phyloP scores from a whole-genome alignment of 164 flowering plant genomes.

The Tetracentron sinense region DNA sequence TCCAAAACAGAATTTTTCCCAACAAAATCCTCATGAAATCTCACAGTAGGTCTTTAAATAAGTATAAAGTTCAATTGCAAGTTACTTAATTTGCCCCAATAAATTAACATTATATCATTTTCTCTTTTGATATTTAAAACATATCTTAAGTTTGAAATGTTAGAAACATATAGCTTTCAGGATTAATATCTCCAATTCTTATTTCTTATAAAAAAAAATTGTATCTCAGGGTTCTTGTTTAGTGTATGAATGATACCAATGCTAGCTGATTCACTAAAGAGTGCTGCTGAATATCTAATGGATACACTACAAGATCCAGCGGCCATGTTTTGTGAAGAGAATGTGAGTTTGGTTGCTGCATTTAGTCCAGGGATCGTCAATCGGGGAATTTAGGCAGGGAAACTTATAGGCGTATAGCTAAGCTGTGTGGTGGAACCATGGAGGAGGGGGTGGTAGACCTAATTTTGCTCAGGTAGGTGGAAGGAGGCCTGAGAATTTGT shows the following conservation, averaged over 20 bases:
- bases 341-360: slow-evolving; percentile 87
- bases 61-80: too few relatives aligned
- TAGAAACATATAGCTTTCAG: neutral
- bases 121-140: too few relatives aligned
- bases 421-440: slow-evolving; percentile 89
- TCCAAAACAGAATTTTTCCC: too few relatives aligned
- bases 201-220: neutral
- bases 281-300: slow-evolving; percentile 77
- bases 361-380: slow-evolving; percentile 68
- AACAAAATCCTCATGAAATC: too few relatives aligned
- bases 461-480: slow-evolving; percentile 99
- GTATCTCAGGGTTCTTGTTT: slow-evolving; percentile 68
- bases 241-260: slow-evolving; percentile 80
- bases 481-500: slow-evolving; percentile 77
- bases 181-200: neutral
- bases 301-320: slow-evolving; percentile 67
- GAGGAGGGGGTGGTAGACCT: slow-evolving; percentile 96
- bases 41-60: too few relatives aligned
- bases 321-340: slow-evolving; percentile 72
- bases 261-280: slow-evolving; percentile 85
- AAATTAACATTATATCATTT: neutral
- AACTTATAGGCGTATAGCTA: slow-evolving; percentile 79
- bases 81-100: too few relatives aligned
- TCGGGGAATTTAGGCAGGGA: slow-evolving; percentile 82
- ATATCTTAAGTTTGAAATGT: neutral